phyloP scores from a whole-genome alignment of 768 basidiomycete species.

The Pisolithus albus region DNA sequence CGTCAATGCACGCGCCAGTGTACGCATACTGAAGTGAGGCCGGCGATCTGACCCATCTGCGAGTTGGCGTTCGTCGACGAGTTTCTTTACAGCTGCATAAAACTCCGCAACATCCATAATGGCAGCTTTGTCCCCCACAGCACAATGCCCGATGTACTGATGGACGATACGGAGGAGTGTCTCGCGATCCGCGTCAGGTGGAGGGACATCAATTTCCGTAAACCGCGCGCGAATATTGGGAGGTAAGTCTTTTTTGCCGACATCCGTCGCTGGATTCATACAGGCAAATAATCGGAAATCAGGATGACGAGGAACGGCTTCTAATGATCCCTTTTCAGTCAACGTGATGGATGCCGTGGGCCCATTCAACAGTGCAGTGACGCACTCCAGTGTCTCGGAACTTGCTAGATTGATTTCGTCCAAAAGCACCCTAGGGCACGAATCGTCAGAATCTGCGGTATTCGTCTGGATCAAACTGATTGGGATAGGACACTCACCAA shows the following conservation, averaged over 20 bases:
- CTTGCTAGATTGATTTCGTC: constrained; percentile 96
- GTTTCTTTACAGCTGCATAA: constrained; percentile 71
- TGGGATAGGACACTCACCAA: constrained; percentile 53
- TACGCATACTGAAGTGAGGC: constrained; percentile 97
- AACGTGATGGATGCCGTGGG: constrained; percentile 84
- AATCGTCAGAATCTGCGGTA: constrained; percentile 2
- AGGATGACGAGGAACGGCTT: constrained; percentile 84
- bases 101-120: constrained; percentile 92
- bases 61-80: constrained; percentile 68
- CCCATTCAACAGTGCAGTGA: constrained; percentile 82
- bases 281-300: constrained; percentile 97
- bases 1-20: constrained; percentile 80
- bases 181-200: constrained; percentile 88
- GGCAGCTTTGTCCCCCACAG: constrained; percentile 78
- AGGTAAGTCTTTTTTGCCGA: constrained; percentile 96
- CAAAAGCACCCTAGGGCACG: constrained; percentile 67
- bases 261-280: constrained; percentile 99
- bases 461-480: not conserved
- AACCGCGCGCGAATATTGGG: constrained; percentile 86
- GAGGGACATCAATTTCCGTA: constrained; percentile 92
- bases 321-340: constrained; percentile 87
- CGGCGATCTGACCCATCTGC: constrained; percentile 90
- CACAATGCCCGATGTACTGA: constrained; percentile 81
- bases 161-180: constrained; percentile 80
- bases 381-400: constrained; percentile 88